Evolutionary conservation across 495 filamentous ascomycete species (phyloP).

Genomic region (Annulohypoxylon bovei): DNA sequence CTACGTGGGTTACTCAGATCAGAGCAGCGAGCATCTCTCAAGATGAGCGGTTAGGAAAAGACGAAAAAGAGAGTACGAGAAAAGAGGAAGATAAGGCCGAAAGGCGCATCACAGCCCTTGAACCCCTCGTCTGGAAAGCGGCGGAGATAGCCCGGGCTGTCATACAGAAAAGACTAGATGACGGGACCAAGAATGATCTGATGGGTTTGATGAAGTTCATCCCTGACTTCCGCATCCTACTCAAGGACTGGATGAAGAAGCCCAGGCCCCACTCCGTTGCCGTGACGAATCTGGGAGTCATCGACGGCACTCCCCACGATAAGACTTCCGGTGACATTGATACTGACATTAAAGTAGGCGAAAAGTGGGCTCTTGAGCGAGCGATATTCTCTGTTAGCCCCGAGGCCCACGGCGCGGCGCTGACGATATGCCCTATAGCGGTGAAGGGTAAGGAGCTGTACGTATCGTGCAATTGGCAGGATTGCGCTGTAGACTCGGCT

Average conservation of each 20-base stretch:
- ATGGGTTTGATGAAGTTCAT: slow-evolving; percentile 47
- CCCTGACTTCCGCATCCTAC: slow-evolving; percentile 44
- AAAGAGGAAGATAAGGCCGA: background rate
- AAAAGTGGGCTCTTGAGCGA: slow-evolving; percentile 43
- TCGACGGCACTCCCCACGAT: slow-evolving; percentile 16
- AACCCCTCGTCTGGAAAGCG: slow-evolving; percentile 41
- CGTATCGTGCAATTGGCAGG: slow-evolving; percentile 48
- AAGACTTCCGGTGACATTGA: background rate
- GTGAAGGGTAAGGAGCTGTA: slow-evolving; percentile 41
- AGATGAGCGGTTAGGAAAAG: background rate
- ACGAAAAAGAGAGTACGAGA: background rate
- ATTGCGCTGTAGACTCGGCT: slow-evolving; percentile 39
- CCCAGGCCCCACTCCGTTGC: slow-evolving; percentile 43
- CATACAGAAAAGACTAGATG: slow-evolving; percentile 24
- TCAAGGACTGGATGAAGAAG: slow-evolving; percentile 42
- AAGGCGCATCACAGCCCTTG: slow-evolving; percentile 9
- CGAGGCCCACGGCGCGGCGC: slow-evolving; percentile 43
- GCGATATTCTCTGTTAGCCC: slow-evolving; percentile 50
- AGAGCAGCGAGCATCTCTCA: slow-evolving; percentile 5
- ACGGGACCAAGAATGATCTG: slow-evolving; percentile 46
- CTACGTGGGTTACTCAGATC: slow-evolving; percentile 23
- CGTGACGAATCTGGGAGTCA: slow-evolving; percentile 49
- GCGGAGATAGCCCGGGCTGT: slow-evolving; percentile 40
- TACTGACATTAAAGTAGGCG: background rate
- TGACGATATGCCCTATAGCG: slow-evolving; percentile 45